These are phyloP conservation scores for Sordariomycetes sp. DNA, from an alignment of 2,329 filamentous ascomycete species.

Conservation along the genomic window DNA sequence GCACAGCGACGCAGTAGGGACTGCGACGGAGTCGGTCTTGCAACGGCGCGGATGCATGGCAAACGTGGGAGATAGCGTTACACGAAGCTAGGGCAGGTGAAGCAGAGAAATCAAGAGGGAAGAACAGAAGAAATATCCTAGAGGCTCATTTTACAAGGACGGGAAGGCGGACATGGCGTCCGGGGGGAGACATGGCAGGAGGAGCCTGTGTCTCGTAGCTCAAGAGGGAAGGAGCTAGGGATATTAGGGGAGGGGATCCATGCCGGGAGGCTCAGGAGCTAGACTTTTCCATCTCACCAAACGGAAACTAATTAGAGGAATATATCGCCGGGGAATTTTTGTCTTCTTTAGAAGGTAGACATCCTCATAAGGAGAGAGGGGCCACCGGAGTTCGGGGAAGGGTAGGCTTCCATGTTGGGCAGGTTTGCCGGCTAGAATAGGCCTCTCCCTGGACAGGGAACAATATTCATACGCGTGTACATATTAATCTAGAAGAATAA, in stretches of 20 bases:
- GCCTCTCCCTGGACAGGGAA: too few relatives aligned
- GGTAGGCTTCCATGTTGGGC: not conserved
- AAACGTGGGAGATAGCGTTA: not conserved
- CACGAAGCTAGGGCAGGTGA: not conserved
- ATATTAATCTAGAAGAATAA: too few relatives aligned
- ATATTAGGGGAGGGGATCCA: not conserved
- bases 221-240: not conserved
- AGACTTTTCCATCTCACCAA: not conserved
- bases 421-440: not conserved
- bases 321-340: too few relatives aligned
- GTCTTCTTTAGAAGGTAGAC: too few relatives aligned
- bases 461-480: too few relatives aligned
- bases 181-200: not conserved
- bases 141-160: not conserved
- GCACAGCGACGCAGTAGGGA: not conserved
- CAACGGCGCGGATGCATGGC: not conserved
- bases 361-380: too few relatives aligned
- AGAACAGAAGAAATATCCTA: not conserved
- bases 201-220: not conserved
- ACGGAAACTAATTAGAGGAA: too few relatives aligned
- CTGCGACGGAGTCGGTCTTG: not conserved
- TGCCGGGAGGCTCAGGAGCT: not conserved
- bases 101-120: not conserved
- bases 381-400: not conserved
- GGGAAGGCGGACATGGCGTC: not conserved